Evolutionary conservation across 1,284 basidiomycete genomes (phyloP).

Genomic region (Ceratobasidium sp.): DNA sequence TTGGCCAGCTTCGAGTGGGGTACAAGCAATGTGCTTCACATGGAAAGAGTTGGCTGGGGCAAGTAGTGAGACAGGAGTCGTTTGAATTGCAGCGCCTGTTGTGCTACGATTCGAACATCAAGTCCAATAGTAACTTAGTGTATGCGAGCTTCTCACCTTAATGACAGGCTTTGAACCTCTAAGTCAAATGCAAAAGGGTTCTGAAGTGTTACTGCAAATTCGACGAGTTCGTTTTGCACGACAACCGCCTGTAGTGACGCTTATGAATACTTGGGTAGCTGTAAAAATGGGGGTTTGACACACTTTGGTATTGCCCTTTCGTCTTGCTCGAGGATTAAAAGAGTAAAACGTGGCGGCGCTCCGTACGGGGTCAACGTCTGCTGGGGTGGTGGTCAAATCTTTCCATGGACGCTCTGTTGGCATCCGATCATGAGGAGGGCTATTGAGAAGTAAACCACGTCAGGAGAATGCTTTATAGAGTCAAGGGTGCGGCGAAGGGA

Average conservation of each 20-base stretch:
- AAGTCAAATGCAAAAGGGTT: constrained; percentile 95
- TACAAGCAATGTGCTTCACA: constrained; percentile 78
- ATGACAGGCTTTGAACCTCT: constrained; percentile 82
- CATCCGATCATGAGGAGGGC: constrained; percentile 71
- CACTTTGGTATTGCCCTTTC: constrained; percentile 70
- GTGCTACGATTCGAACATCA: constrained; percentile 68
- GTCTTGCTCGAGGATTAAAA: constrained; percentile 53
- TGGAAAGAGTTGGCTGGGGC: constrained; percentile 84
- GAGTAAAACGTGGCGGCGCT: constrained; percentile 40
- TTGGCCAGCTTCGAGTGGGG: constrained; percentile 74
- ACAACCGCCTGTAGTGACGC: constrained; percentile 72
- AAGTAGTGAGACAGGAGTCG: constrained; percentile 69
- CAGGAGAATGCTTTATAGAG: constrained; percentile 4
- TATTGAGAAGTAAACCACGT: not conserved
- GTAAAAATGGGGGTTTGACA: constrained; percentile 50
- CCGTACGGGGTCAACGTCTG: constrained; percentile 52
- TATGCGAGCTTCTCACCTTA: constrained; percentile 71
- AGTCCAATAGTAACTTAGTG: constrained; percentile 9
- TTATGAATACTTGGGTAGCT: constrained; percentile 44
- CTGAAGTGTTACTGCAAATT: constrained; percentile 86
- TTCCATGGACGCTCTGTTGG: constrained; percentile 75
- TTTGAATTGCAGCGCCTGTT: constrained; percentile 82
- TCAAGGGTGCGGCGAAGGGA: constrained; percentile 25
- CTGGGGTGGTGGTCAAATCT: constrained; percentile 53
- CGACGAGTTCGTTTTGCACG: constrained; percentile 86